Evolutionary conservation across 179 eudicot species (phyloP), one percentile per base, ranked within the genome.

Genomic region (Silene vulgaris): DNA sequence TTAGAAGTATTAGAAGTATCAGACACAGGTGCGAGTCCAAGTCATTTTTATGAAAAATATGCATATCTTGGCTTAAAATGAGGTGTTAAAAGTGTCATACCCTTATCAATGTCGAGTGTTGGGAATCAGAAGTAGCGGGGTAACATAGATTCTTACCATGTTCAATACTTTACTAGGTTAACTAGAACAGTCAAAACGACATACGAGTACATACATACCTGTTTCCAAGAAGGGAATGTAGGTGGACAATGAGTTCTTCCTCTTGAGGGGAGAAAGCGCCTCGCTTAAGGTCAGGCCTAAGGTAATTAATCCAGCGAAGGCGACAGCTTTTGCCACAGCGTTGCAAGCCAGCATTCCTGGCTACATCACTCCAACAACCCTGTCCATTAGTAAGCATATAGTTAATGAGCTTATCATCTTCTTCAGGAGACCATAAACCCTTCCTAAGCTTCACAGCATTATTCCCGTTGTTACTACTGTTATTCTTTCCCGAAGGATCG

Each of bases 361-460:
- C 96, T 1, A 91, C 93, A 74, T 91, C 96, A 76, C 89, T 91
- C 96, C 96, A 91, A 76, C 96, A 88, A 16, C 96, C 96, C 43
- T 91, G 90, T 0, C 96, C 96, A 81, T 87, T 89, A 2, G 80
- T 86, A 66, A 88, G 74, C 96, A 91, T 91, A 70, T 91, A 91
- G 14, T 66, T 85, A 74, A 88, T 89, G 21, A 90, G 85, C 81
- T 90, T 90, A 65, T 89, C 93, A 71, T 90, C 96, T 65, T 90
- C 96, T 52, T 91, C 96, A 1, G 96, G 96, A 0, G 93, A 91
- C 96, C 96, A 91, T 75, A 91, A 64, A 13, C 96, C 96, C 73
- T 91, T 91, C 62, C 91, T 80, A 69, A 91, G 78, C 82, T 89
- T 91, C 17, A 79, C 79, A 28, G 50, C 60, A 21, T 61, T 63